These are phyloP conservation scores for Fusarium ramigenum DNA, from an alignment of 2,329 filamentous ascomycete genomes.

Conservation along the genomic window DNA sequence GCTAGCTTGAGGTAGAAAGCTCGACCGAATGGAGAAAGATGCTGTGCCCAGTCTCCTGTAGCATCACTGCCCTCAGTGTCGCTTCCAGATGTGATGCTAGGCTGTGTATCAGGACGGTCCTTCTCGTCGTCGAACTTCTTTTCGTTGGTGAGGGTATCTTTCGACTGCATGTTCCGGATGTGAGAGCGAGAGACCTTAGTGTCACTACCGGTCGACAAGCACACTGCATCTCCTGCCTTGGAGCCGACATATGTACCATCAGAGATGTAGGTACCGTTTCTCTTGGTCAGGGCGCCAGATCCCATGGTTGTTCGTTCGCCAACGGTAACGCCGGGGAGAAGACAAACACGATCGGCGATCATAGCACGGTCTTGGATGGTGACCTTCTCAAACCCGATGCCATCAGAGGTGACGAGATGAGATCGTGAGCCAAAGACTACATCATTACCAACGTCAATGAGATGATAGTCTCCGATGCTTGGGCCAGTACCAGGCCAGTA, in stretches of 20 bases:
- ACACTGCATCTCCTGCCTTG: not conserved
- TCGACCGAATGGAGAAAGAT: slow-evolving; percentile 3
- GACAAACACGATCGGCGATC: slow-evolving; percentile 5
- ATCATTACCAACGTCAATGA: not conserved
- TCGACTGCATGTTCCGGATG: not conserved
- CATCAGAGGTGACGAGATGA: not conserved
- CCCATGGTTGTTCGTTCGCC: not conserved
- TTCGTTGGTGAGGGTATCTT: not conserved
- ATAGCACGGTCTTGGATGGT: not conserved
- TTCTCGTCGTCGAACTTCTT: not conserved
- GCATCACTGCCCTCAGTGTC: rapidly evolving
- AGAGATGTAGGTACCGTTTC: not conserved
- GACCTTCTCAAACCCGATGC: not conserved
- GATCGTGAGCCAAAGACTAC: slow-evolving; percentile 3
- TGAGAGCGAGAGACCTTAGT: not conserved
- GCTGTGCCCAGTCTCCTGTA: not conserved
- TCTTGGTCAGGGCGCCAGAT: not conserved
- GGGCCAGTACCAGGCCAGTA: slow-evolving; percentile 15
- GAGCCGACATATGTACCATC: not conserved
- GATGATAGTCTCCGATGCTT: not conserved
- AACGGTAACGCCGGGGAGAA: not conserved
- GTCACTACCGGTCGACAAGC: not conserved
- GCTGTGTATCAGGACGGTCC: not conserved
- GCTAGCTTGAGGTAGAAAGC: slow-evolving; percentile 8
- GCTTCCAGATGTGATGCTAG: not conserved